phyloP scores from a whole-genome alignment of 306 rosid species.

The Dicorynia guianensis region DNA sequence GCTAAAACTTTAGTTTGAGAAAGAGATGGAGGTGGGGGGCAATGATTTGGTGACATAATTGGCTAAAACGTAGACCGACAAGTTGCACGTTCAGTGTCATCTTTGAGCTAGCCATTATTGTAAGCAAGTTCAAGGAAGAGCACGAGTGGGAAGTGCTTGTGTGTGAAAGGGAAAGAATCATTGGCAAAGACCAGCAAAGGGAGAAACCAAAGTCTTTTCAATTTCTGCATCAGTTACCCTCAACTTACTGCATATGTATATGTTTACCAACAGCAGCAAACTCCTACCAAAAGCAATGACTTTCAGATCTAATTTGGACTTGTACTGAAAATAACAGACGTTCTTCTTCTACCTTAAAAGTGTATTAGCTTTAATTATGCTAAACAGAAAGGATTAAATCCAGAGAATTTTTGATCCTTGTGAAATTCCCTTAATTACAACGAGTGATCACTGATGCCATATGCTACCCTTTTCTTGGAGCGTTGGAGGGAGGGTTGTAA shows the following conservation, averaged over 20 bases:
- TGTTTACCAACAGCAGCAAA: conserved; percentile 2
- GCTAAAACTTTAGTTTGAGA: conserved; percentile 20
- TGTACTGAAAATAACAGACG: background rate
- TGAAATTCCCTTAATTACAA: background rate
- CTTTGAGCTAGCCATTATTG: conserved; percentile 41
- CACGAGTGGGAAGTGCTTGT: conserved; percentile 44
- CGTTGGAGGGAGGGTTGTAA: too few relatives aligned
- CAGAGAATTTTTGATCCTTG: background rate
- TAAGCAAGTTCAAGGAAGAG: conserved; percentile 44
- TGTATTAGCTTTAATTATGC: too few relatives aligned
- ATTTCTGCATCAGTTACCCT: conserved; percentile 26
- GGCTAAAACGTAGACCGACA: conserved; percentile 50
- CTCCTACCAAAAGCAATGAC: conserved; percentile 16
- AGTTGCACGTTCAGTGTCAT: conserved; percentile 52
- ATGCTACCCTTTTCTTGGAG: background rate
- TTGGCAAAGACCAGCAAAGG: conserved; percentile 25
- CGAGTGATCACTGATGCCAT: conserved; percentile 6
- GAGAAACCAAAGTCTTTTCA: conserved; percentile 4
- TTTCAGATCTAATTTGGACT: conserved; percentile 5
- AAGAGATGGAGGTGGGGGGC: conserved; percentile 26
- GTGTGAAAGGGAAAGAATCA: conserved; percentile 44
- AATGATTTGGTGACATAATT: conserved; percentile 39
- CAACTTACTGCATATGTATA: background rate
- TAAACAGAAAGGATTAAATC: too few relatives aligned
- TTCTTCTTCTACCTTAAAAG: background rate